These are phyloP conservation scores for Niebla homalea DNA, from an alignment of 495 filamentous ascomycete species.

Conservation along the genomic window DNA sequence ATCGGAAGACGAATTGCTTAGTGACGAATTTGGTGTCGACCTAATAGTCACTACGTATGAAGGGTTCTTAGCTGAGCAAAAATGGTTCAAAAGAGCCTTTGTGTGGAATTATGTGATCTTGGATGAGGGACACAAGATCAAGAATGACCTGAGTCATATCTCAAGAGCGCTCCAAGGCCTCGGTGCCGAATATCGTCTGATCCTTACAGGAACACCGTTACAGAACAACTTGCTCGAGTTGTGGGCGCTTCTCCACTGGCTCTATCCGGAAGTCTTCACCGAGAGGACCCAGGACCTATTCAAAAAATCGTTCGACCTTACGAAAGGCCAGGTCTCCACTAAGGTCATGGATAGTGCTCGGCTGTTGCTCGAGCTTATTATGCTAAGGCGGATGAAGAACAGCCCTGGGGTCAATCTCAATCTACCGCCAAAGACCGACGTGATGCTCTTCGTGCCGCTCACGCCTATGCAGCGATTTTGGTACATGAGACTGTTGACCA, in stretches of 20 bases:
- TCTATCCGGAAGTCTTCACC: slow-evolving; percentile 50
- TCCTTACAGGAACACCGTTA: slow-evolving; percentile 52
- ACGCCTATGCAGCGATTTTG: slow-evolving; percentile 49
- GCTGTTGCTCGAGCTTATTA: slow-evolving; percentile 42
- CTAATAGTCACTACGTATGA: slow-evolving; percentile 53
- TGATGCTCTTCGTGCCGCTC: slow-evolving; percentile 46
- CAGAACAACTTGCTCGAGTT: slow-evolving; percentile 52
- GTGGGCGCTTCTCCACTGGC: slow-evolving; percentile 51
- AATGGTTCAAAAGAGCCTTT: slow-evolving; percentile 46
- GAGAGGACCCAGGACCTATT: slow-evolving; percentile 38
- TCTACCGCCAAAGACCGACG: slow-evolving; percentile 46
- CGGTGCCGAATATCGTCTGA: slow-evolving; percentile 42
- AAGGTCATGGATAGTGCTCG: slow-evolving; percentile 40
- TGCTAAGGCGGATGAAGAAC: slow-evolving; percentile 53
- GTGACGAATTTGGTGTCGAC: slow-evolving; percentile 24
- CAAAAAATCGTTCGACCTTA: slow-evolving; percentile 44
- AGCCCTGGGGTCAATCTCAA: slow-evolving; percentile 43
- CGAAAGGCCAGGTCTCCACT: slow-evolving; percentile 39
- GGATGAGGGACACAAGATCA: slow-evolving; percentile 50
- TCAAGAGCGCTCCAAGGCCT: slow-evolving; percentile 37
- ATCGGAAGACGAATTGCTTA: slow-evolving; percentile 22
- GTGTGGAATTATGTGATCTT: slow-evolving; percentile 45
- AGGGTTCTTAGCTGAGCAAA: slow-evolving; percentile 39
- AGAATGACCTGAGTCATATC: slow-evolving; percentile 41
- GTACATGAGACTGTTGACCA: slow-evolving; percentile 48